Percentiles rank a stretch among this genome's conserved stretches.
phyloP scores from a whole-genome alignment of 176 grass and related monocot species.

The Musa schizocarpa region DNA sequence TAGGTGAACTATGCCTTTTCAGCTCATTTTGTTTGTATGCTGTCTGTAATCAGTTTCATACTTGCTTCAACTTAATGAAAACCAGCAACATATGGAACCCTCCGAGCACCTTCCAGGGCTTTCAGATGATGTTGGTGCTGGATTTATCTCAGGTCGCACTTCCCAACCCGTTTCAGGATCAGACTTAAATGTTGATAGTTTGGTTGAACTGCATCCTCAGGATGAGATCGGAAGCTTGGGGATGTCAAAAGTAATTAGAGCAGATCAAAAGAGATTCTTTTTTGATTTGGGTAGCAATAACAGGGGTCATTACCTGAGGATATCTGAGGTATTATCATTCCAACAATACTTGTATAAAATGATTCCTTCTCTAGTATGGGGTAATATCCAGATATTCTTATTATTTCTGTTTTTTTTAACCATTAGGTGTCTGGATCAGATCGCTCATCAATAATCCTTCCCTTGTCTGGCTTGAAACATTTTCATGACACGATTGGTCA shows the following conservation, averaged over 20 bases:
- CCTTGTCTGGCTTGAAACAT: conserved; percentile 82
- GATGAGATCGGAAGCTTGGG: conserved; percentile 74
- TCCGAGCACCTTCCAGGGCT: conserved; percentile 69
- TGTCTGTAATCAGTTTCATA: conserved; percentile 21
- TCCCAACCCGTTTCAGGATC: conserved; percentile 49
- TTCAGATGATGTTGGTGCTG: conserved; percentile 88
- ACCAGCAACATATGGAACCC: conserved; percentile 65
- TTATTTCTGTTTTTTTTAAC: background rate
- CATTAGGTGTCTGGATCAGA: conserved; percentile 80
- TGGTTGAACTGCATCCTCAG: conserved; percentile 61
- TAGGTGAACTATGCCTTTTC: background rate
- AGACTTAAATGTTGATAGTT: conserved; percentile 52
- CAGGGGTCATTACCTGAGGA: conserved; percentile 83
- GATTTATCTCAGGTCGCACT: conserved; percentile 83
- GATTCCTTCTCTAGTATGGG: background rate
- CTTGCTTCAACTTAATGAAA: conserved; percentile 8
- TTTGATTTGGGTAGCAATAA: conserved; percentile 92
- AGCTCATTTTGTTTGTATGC: background rate
- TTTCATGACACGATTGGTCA: conserved; percentile 96
- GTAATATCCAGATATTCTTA: background rate
- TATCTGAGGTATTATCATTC: conserved; percentile 58
- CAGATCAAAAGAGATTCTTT: conserved; percentile 91
- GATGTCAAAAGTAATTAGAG: conserved; percentile 84
- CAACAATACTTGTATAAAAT: background rate
- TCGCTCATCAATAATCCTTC: conserved; percentile 86